Evolutionary conservation across 2,329 filamentous ascomycete genomes (phyloP), one percentile per base, ranked within the genome.

Genomic region (Penicillium griseofulvum): DNA sequence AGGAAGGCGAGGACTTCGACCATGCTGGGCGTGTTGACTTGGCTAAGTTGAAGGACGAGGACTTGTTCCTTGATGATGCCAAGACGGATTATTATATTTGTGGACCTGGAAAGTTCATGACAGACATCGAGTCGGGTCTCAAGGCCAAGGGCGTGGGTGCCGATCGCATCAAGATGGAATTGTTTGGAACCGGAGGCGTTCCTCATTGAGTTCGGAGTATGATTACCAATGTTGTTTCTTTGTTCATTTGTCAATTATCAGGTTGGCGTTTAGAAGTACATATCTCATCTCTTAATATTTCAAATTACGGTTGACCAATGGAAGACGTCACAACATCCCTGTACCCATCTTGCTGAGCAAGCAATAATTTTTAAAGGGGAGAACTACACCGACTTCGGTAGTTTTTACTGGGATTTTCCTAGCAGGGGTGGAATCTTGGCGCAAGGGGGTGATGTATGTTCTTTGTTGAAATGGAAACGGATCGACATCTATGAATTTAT

Each of bases 101-200:
- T 66, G 89, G 89, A 0, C 88, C 89, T 0, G 78, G 80, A 56
- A 68, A 70, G 8, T 92, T 91, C 77, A 92, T 92, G 89, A 64
- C 79, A 10, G 81, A 83, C 36, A 75, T 83, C 22, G 76, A 83
- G 60, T 71, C 73, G 8, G 79, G 76, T 61, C 74, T 91, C 54
- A 73, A 79, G 62, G 74, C 65, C 3, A 71, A 77, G 52, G 87
- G 86, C 0, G 86, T 91, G 1, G 71, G 76, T 1, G 71, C 72
- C n/a, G 78, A 79, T 29, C 81, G 83, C 61, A 80, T 89, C 52
- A 81, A 85, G 65, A 78, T 89, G 61, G 88, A 91, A 72, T 70
- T 88, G 29, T 90, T 89, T 62, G 81, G 79, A n/a, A 85, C 84
- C 1, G 83, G 84, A 4, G 71, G 71, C 52, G 62, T 73, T 4